These are phyloP conservation scores for Verticillium klebahnii DNA, from an alignment of 2,329 filamentous ascomycete species.

Conservation along the genomic window DNA sequence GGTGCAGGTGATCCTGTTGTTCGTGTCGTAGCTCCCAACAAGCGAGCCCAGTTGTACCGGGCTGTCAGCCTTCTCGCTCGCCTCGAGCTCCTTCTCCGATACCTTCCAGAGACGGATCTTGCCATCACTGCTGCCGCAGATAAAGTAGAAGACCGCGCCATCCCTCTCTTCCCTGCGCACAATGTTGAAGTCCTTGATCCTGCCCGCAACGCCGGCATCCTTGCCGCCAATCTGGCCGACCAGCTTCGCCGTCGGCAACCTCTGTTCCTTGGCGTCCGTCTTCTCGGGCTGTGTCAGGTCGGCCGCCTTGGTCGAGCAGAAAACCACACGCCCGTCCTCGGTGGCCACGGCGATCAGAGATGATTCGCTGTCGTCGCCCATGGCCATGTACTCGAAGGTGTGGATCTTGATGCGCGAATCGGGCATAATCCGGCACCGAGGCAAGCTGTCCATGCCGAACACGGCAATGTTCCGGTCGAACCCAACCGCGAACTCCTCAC, in stretches of 20 bases:
- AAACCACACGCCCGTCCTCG: conserved; percentile 82
- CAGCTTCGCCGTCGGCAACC: conserved; percentile 56
- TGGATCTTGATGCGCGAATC: conserved; percentile 74
- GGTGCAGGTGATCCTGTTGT: conserved; percentile 85
- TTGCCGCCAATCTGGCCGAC: conserved; percentile 77
- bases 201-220: conserved; percentile 58
- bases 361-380: conserved; percentile 43
- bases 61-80: conserved; percentile 18
- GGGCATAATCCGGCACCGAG: conserved; percentile 69
- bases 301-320: conserved; percentile 65
- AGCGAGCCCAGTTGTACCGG: conserved; percentile 53
- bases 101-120: conserved; percentile 75
- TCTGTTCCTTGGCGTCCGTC: conserved; percentile 20
- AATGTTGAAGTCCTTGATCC: conserved; percentile 86
- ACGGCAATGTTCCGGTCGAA: conserved; percentile 84
- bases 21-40: conserved; percentile 76
- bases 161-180: conserved; percentile 38
- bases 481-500: conserved; percentile 79
- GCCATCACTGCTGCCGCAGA: conserved; percentile 82
- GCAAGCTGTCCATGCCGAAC: conserved; percentile 83
- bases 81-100: conserved; percentile 30
- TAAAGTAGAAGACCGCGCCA: conserved; percentile 46
- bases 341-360: conserved; percentile 71
- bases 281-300: conserved; percentile 31
- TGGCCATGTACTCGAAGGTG: conserved; percentile 66